Evolutionary conservation across 441 rosid species (phyloP), one percentile per base, ranked within the genome.

Genomic region (Jatropha multifida): DNA sequence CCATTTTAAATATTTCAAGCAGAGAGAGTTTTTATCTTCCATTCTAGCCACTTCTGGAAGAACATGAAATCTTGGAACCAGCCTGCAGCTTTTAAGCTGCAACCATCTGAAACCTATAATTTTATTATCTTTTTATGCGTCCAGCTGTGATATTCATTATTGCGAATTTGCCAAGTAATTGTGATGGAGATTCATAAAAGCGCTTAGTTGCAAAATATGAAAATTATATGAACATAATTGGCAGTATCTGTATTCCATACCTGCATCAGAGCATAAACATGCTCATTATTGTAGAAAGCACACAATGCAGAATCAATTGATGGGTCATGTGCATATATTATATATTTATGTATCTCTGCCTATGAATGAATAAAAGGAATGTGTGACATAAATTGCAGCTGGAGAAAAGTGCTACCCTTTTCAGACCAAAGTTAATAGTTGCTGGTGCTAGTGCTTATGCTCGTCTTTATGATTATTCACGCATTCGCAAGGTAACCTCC

Each of bases 381-480:
- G 69, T 17, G 7, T 69, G 23, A 54, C 15, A 44, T 32, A 49
- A 68, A 77, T 77, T 85, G 81, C 92, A 93, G 98, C 65, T 95
- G 86, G 98, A 92, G 81, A 95, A 86, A 82, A 95, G 90, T 74
- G 96, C 97, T 0, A 67, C 81, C 59, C 96, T 95, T 82, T 95
- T 90, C 85, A 88, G 99, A 81, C 99, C 99, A 52, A 95, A 95
- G 82, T 89, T 95, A 75, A 90, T 95, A 76, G 96, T 95, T 69
- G 99, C 99, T 41, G 98, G 99, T 73, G 99, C 99, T 65, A 90
- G 98, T 73, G 99, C 99, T 52, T 95, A 95, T 85, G 94, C 98
- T 72, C 97, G 97, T 40, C 88, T 95, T 14, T 95, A 95, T 81
- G 98, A 92, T 68, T 95, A 95, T 83, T 97, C 91, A 48, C 90